Percentiles rank a stretch among this genome's conserved stretches.
Conservation (phyloP, 768 basidiomycete species). For the Tremella fuciformis region DNA sequence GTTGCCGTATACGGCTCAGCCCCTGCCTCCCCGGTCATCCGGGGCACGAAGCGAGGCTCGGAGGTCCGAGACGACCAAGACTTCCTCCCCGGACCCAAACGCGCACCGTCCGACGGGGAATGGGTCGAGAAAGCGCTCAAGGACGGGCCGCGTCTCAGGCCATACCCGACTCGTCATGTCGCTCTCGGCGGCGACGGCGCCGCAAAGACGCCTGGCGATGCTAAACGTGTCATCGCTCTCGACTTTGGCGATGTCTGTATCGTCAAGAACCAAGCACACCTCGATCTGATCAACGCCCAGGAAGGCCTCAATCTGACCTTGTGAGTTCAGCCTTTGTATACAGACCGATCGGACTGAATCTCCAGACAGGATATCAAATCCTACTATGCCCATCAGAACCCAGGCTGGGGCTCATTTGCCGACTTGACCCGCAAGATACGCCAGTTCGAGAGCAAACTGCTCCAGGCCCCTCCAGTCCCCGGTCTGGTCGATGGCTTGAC, state of each 20-base stretch:
- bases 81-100: background rate
- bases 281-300: constrained; percentile 20
- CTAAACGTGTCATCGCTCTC: constrained; percentile 34
- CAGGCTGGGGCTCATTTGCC: constrained; percentile 35
- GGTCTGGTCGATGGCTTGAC: constrained; percentile 26
- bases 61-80: background rate
- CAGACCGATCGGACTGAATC: background rate
- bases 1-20: constrained; percentile 12
- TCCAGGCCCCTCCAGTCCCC: constrained; percentile 21
- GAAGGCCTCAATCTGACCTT: constrained; percentile 25
- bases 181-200: background rate
- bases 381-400: constrained; percentile 33
- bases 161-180: background rate
- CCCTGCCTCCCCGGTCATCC: constrained; percentile 6
- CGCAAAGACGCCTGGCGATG: background rate
- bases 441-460: constrained; percentile 22
- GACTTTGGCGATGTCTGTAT: constrained; percentile 42
- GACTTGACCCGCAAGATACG: constrained; percentile 25
- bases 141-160: background rate
- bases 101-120: background rate
- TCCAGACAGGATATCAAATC: constrained; percentile 27
- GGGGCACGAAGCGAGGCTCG: background rate
- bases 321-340: constrained; percentile 17
- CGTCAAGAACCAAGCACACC: constrained; percentile 21
- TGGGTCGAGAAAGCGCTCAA: background rate